Evolutionary conservation across 768 basidiomycete genomes (phyloP).

Genomic region (Lactarius psammicola): DNA sequence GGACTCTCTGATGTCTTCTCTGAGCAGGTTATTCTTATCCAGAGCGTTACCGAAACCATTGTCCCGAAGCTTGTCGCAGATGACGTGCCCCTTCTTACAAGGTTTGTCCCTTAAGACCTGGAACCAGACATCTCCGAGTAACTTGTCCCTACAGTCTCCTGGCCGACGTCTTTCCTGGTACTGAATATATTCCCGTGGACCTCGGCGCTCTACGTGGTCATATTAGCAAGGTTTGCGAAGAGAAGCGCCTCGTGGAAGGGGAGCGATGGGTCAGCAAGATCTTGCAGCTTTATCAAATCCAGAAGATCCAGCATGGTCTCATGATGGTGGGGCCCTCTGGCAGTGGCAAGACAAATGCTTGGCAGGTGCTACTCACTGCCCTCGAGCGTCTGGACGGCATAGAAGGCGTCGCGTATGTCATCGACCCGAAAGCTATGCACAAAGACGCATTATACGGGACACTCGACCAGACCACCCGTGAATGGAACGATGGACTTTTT

Average conservation of each 20-base stretch:
- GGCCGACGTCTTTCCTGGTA: slow-evolving; percentile 96
- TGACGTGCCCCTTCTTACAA: slow-evolving; percentile 91
- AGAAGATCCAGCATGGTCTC: slow-evolving; percentile 98
- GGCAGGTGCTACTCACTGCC: slow-evolving; percentile 90
- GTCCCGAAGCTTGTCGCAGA: slow-evolving; percentile 97
- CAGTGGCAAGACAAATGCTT: slow-evolving; percentile 94
- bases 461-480: slow-evolving; percentile 92
- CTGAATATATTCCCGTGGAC: slow-evolving; percentile 87
- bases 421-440: slow-evolving; percentile 98
- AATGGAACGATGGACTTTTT: slow-evolving; percentile 99
- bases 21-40: slow-evolving; percentile 96
- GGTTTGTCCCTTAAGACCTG: slow-evolving; percentile 43
- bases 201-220: slow-evolving; percentile 81
- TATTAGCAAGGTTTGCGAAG: slow-evolving; percentile 81
- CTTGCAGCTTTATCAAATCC: slow-evolving; percentile 96
- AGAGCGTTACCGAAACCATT: slow-evolving; percentile 97
- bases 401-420: slow-evolving; percentile 94
- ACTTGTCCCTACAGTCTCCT: slow-evolving; percentile 58
- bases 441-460: slow-evolving; percentile 98
- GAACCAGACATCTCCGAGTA: slow-evolving; percentile 16
- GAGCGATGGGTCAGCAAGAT: slow-evolving; percentile 95
- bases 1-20: slow-evolving; percentile 69
- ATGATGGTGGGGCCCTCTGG: slow-evolving; percentile 99
- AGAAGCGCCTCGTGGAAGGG: slow-evolving; percentile 81
- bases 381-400: slow-evolving; percentile 87